Percentiles rank a stretch among this genome's conserved stretches.
These are phyloP conservation scores for Thoreauomyces humboldtii DNA, from an alignment of 192 early-diverging fungal species.

Conservation along the genomic window DNA sequence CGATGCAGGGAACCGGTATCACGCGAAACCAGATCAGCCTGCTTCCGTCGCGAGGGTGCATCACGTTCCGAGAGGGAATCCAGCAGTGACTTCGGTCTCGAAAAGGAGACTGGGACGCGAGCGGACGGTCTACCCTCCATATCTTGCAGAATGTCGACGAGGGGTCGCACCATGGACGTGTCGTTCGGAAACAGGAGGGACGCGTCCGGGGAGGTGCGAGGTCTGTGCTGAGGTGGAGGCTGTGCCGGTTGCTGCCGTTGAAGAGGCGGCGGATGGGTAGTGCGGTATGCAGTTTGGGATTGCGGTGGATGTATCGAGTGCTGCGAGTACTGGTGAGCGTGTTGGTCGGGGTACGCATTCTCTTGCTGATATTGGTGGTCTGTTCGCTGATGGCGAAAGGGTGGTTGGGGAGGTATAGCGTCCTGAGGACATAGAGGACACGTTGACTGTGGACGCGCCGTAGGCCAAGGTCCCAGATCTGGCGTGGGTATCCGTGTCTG, in stretches of 20 bases:
- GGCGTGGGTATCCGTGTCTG: too few relatives aligned
- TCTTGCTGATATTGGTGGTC: not conserved
- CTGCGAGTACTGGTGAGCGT: not conserved
- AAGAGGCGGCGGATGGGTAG: not conserved
- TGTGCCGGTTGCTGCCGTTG: not conserved
- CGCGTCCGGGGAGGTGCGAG: not conserved
- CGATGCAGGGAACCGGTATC: not conserved
- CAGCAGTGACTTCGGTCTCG: not conserved
- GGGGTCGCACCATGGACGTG: conserved; percentile 20
- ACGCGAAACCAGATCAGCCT: too few relatives aligned
- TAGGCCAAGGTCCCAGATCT: too few relatives aligned
- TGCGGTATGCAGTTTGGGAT: not conserved
- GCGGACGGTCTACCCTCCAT: conserved; percentile 2
- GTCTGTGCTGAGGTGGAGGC: not conserved
- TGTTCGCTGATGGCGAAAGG: not conserved
- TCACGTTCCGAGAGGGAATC: not conserved
- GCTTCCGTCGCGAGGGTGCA: not conserved
- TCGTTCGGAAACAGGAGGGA: conserved; percentile 28
- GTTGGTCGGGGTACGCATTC: not conserved
- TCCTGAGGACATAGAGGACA: not conserved
- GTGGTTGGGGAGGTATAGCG: too few relatives aligned
- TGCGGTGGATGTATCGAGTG: not conserved
- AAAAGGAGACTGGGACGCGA: not conserved
- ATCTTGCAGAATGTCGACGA: conserved; percentile 14
- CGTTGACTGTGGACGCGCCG: not conserved